phyloP scores from a whole-genome alignment of 2,329 filamentous ascomycete species.

The Peltaster fructicola region DNA sequence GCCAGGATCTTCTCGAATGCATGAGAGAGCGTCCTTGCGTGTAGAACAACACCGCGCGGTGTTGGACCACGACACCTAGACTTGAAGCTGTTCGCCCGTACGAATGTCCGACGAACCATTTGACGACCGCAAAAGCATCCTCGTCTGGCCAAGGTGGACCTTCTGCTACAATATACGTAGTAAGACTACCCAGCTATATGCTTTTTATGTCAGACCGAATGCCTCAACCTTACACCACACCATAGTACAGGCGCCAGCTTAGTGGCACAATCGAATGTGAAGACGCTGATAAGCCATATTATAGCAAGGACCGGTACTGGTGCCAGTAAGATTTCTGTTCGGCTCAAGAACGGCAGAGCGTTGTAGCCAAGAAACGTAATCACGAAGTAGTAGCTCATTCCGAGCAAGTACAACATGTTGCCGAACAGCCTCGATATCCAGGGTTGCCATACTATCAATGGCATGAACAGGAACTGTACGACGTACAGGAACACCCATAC shows the following conservation, averaged over 20 bases:
- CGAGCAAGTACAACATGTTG: conserved; percentile 49
- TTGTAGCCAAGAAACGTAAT: conserved; percentile 55
- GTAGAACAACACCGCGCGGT: too few species aligned
- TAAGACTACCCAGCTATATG: too few species aligned
- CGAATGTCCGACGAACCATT: too few species aligned
- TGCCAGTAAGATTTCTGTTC: conserved; percentile 46
- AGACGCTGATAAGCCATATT: conserved; percentile 38
- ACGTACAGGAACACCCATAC: conserved; percentile 51
- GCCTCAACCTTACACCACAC: conserved; percentile 29
- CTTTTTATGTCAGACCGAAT: conserved; percentile 17
- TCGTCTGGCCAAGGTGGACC: too few species aligned
- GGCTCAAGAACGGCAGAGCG: conserved; percentile 46
- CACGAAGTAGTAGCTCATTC: conserved; percentile 48
- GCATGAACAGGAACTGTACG: conserved; percentile 49
- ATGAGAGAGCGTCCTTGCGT: too few species aligned
- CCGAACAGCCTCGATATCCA: conserved; percentile 43
- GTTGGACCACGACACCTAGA: too few species aligned
- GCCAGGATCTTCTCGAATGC: too few species aligned
- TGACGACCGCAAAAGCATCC: too few species aligned
- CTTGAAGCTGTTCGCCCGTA: too few species aligned
- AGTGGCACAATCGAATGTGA: conserved; percentile 33
- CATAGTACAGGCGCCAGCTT: conserved; percentile 34
- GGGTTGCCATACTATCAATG: conserved; percentile 36
- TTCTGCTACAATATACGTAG: too few species aligned
- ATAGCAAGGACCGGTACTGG: conserved; percentile 43